Evolutionary conservation across 2,329 filamentous ascomycete species (phyloP).

Genomic region (Diaporthe humulicola): DNA sequence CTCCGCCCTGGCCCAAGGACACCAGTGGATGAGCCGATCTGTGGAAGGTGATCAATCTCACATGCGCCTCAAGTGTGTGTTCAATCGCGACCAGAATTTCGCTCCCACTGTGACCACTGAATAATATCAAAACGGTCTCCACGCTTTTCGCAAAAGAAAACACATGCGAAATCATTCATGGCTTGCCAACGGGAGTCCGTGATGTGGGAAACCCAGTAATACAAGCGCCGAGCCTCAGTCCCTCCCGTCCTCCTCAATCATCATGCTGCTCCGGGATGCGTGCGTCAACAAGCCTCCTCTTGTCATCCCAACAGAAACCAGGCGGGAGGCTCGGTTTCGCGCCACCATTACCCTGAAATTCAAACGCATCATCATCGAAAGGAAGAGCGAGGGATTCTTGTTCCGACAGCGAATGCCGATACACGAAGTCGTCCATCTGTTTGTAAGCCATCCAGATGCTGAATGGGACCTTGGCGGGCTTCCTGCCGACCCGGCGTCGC

Average conservation of each 20-base stretch:
- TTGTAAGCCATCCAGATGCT: slow-evolving; percentile 19
- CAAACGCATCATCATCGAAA: neutral
- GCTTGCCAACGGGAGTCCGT: neutral
- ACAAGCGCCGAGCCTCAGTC: too few species aligned
- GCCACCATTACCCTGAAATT: neutral
- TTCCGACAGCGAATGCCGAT: neutral
- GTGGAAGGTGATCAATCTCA: too few species aligned
- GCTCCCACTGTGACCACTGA: neutral
- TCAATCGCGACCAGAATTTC: neutral
- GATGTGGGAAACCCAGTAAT: neutral
- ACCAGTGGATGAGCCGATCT: neutral
- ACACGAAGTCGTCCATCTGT: slow-evolving; percentile 16
- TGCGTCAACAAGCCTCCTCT: neutral
- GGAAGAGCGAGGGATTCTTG: neutral
- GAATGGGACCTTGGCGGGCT: neutral
- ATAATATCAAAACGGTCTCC: too few species aligned
- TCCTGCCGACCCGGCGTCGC: slow-evolving; percentile 4
- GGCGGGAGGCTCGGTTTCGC: neutral
- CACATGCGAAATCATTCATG: too few species aligned
- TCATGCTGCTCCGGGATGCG: neutral
- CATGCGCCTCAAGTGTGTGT: neutral
- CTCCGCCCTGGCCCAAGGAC: neutral
- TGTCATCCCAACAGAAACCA: neutral
- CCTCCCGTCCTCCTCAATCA: neutral
- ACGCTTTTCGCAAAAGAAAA: neutral